Conservation (phyloP, 257 asterid genomes). For the Knoxia roxburghii region DNA sequence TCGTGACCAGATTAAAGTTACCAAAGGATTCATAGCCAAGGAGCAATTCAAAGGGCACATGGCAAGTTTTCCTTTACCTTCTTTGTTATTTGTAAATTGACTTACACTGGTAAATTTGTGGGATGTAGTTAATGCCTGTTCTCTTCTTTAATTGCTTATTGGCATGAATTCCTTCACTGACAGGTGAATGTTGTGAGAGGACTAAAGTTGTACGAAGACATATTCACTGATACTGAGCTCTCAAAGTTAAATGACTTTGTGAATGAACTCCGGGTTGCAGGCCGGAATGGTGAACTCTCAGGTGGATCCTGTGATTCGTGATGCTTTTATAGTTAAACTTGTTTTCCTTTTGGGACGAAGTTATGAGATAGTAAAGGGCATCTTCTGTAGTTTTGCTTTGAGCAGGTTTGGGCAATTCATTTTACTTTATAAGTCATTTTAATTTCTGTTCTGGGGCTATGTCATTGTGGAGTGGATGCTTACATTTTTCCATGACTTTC, state of each 20-base stretch:
- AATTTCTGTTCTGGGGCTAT: background rate
- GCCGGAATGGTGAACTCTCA: slow-evolving; percentile 96
- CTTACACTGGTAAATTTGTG: background rate
- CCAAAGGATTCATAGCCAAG: slow-evolving; percentile 79
- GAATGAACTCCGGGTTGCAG: slow-evolving; percentile 84
- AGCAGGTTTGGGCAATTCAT: slow-evolving; percentile 70
- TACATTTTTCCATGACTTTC: background rate
- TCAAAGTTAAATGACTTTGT: slow-evolving; percentile 76
- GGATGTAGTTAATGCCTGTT: background rate
- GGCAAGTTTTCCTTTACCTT: slow-evolving; percentile 39
- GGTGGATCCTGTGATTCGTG: slow-evolving; percentile 93
- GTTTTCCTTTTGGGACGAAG: slow-evolving; percentile 75
- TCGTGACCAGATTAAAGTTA: slow-evolving; percentile 64
- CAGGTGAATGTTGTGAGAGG: slow-evolving; percentile 97
- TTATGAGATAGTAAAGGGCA: slow-evolving; percentile 72
- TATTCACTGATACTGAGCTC: slow-evolving; percentile 69
- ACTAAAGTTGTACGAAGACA: slow-evolving; percentile 76
- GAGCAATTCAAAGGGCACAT: slow-evolving; percentile 89
- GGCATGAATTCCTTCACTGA: slow-evolving; percentile 11
- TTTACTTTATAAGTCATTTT: slow-evolving; percentile 27
- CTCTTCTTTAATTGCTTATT: slow-evolving; percentile 2
- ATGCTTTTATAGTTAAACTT: slow-evolving; percentile 75
- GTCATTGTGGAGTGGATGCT: slow-evolving; percentile 1
- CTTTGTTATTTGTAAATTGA: background rate
- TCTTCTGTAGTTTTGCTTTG: slow-evolving; percentile 59